A percentile compares a stretch with the other conserved stretches of the same genome.
Conservation (phyloP, 805 yeast species). For the Kazachstania taianensis region DNA sequence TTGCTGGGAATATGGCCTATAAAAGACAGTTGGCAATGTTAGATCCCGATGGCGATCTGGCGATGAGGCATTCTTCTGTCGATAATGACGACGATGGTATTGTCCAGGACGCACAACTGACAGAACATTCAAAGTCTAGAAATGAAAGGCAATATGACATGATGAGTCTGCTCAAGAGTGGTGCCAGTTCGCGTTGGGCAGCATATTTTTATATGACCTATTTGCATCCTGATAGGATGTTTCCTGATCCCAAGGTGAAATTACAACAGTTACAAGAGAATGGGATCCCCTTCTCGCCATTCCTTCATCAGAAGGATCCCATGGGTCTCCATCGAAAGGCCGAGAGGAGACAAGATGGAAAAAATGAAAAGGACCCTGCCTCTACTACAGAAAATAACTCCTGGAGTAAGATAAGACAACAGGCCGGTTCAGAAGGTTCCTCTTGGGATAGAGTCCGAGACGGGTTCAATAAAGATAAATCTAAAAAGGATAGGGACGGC, state of each 20-base stretch:
- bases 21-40: conserved; percentile 22
- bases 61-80: conserved; percentile 9
- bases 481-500: not conserved
- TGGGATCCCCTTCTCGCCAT: conserved; percentile 7
- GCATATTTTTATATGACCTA: conserved; percentile 43
- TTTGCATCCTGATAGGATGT: conserved; percentile 39
- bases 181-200: conserved; percentile 36
- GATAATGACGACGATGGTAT: conserved; percentile 10
- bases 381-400: conserved; percentile 18
- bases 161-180: conserved; percentile 26
- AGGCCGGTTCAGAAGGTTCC: conserved; percentile 1
- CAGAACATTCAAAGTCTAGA: conserved; percentile 7
- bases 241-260: conserved; percentile 45
- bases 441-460: not conserved
- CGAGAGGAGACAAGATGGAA: not conserved
- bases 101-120: not conserved
- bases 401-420: conserved; percentile 27
- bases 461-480: not conserved
- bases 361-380: not conserved
- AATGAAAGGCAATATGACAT: conserved; percentile 25
- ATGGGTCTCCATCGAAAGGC: conserved; percentile 26
- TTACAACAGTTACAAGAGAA: conserved; percentile 24
- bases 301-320: conserved; percentile 32
- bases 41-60: conserved; percentile 20
- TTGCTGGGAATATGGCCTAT: conserved; percentile 27